Percentiles rank a stretch among this genome's conserved stretches.
phyloP scores from a whole-genome alignment of 2,329 filamentous ascomycete species.

The Colletotrichum kahawae region DNA sequence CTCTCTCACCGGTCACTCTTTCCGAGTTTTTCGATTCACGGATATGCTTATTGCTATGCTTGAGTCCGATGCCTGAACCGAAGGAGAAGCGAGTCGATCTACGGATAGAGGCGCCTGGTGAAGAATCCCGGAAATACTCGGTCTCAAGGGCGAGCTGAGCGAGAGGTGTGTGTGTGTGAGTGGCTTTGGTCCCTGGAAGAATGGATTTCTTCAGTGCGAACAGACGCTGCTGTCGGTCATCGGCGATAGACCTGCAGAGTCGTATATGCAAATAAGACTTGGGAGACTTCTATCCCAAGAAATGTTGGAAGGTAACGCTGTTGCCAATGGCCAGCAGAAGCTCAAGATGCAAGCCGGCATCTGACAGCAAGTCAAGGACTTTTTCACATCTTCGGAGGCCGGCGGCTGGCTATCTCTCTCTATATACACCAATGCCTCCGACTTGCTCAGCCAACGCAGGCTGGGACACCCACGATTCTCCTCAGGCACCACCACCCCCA shows the following conservation, averaged over 20 bases:
- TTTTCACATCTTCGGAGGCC: neutral
- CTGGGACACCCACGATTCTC: neutral
- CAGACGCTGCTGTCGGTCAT: neutral
- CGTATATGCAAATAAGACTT: neutral
- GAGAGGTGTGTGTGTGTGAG: neutral
- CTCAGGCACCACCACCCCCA: neutral
- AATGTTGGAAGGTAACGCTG: neutral
- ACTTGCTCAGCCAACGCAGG: neutral
- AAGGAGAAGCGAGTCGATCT: neutral
- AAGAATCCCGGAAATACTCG: neutral
- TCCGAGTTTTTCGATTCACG: neutral
- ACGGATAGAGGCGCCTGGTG: neutral
- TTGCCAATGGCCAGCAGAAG: neutral
- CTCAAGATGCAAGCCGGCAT: neutral
- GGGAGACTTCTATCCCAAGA: neutral
- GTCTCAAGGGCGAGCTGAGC: neutral
- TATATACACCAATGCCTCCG: neutral
- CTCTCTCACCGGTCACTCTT: neutral
- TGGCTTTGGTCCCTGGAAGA: neutral
- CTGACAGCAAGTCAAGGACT: neutral
- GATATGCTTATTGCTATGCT: neutral
- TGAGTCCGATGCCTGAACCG: neutral
- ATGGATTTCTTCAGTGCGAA: neutral
- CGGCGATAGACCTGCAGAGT: neutral
- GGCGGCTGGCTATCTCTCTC: neutral